phyloP scores from a whole-genome alignment of 306 rosid genomes.

The Prosopis cineraria region DNA sequence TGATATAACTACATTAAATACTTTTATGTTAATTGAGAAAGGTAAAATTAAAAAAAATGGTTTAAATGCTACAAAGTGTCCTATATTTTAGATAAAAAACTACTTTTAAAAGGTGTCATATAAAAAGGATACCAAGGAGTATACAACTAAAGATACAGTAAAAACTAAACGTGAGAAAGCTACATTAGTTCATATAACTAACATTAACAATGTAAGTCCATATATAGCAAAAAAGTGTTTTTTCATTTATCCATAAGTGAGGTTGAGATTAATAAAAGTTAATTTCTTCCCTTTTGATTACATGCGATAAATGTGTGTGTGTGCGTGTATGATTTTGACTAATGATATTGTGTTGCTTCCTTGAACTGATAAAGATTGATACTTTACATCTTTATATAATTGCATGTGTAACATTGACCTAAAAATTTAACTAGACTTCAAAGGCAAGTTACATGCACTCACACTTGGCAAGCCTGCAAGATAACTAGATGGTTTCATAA shows the following conservation, averaged over 20 bases:
- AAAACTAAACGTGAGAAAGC: too few species aligned
- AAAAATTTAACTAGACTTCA: constrained; percentile 24
- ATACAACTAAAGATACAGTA: too few species aligned
- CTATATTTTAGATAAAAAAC: too few species aligned
- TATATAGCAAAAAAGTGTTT: background rate
- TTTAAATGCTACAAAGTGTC: too few species aligned
- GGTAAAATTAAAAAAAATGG: too few species aligned
- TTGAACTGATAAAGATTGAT: background rate
- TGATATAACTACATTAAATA: too few species aligned
- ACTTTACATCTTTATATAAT: background rate
- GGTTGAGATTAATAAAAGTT: background rate
- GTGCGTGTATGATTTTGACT: background rate
- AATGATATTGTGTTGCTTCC: background rate
- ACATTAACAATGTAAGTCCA: background rate
- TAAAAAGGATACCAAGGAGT: too few species aligned
- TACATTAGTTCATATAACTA: too few species aligned
- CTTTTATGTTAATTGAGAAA: too few species aligned
- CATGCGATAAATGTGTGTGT: background rate
- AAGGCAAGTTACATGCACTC: constrained; percentile 42
- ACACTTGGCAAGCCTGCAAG: constrained; percentile 49
- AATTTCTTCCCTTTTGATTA: background rate
- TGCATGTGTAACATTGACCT: constrained; percentile 1
- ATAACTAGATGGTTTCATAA: constrained; percentile 45
- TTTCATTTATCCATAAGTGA: background rate
- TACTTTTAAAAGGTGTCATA: too few species aligned